A percentile compares a stretch with the other conserved stretches of the same genome.
Conservation (phyloP, 441 rosid species). For the Lepidium campestre region DNA sequence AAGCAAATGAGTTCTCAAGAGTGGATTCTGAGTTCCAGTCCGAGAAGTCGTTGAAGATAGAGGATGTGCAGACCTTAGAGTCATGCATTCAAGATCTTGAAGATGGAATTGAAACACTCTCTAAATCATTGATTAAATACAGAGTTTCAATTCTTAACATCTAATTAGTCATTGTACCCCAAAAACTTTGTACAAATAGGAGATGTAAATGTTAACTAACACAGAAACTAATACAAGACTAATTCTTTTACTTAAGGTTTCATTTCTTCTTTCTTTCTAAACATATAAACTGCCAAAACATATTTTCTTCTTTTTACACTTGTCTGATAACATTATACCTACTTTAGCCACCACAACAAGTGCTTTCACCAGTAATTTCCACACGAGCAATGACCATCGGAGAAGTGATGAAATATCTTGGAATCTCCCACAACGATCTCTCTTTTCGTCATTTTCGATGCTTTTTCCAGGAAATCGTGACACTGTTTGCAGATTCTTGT, state of each 20-base stretch:
- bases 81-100: constrained; percentile 40
- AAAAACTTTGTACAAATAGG: not conserved
- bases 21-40: constrained; percentile 26
- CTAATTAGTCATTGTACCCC: not conserved
- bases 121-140: constrained; percentile 38
- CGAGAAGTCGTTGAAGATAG: constrained; percentile 8
- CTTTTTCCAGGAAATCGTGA: constrained; percentile 44
- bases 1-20: constrained; percentile 27
- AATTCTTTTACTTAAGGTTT: not conserved
- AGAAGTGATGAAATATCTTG: constrained; percentile 57
- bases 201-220: not conserved
- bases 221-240: not conserved
- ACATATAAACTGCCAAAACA: not conserved
- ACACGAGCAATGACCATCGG: constrained; percentile 54
- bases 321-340: not conserved
- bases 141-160: constrained; percentile 41
- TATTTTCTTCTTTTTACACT: not conserved
- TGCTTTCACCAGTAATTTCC: constrained; percentile 53
- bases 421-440: constrained; percentile 53
- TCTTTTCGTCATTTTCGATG: constrained; percentile 39
- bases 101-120: constrained; percentile 33
- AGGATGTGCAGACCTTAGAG: constrained; percentile 33
- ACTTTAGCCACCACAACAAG: not conserved
- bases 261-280: not conserved
- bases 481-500: constrained; percentile 62